A percentile compares a stretch with the other conserved stretches of the same genome.
Conservation (phyloP, 2,329 filamentous ascomycete species). For the Clonostachys byssicola region DNA sequence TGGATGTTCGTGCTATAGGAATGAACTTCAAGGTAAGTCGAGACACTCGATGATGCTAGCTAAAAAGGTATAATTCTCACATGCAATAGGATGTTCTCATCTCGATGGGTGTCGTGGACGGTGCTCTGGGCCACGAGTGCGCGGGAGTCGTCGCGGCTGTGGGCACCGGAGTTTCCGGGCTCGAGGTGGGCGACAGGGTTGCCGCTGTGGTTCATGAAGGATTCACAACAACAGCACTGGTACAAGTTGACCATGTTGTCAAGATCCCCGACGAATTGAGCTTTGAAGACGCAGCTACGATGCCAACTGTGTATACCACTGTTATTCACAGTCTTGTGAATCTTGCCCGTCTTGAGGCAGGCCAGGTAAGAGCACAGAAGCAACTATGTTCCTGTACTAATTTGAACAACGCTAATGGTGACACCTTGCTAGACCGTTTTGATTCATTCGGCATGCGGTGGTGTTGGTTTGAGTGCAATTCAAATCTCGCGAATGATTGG, state of each 20-base stretch:
- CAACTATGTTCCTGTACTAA: no score
- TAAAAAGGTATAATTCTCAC: background rate
- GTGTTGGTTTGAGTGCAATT: slow-evolving; percentile 18
- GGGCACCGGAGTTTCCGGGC: slow-evolving; percentile 9
- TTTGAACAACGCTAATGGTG: background rate
- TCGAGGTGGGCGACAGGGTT: slow-evolving; percentile 12
- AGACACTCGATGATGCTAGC: background rate
- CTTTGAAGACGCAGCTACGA: slow-evolving; percentile 17
- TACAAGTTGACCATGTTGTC: background rate
- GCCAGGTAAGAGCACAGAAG: slow-evolving; percentile 8
- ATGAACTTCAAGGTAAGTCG: slow-evolving; percentile 21
- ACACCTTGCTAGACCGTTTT: slow-evolving; percentile 10
- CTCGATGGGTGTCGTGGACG: slow-evolving; percentile 22
- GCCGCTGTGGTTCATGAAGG: slow-evolving; percentile 1
- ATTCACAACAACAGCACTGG: slow-evolving; percentile 8
- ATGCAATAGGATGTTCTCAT: slow-evolving; percentile 15
- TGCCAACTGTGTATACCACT: slow-evolving; percentile 3
- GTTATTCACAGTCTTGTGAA: slow-evolving; percentile 6
- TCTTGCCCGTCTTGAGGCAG: slow-evolving; percentile 17
- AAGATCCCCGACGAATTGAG: slow-evolving; percentile 2
- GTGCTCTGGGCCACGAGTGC: slow-evolving; percentile 28
- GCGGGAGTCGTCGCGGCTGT: slow-evolving; percentile 10
- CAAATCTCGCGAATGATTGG: slow-evolving; percentile 9
- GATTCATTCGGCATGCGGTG: slow-evolving; percentile 18
- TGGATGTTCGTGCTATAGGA: slow-evolving; percentile 12